Evolutionary conservation across 164 flowering plant species (phyloP).

Genomic region (Piper longum): DNA sequence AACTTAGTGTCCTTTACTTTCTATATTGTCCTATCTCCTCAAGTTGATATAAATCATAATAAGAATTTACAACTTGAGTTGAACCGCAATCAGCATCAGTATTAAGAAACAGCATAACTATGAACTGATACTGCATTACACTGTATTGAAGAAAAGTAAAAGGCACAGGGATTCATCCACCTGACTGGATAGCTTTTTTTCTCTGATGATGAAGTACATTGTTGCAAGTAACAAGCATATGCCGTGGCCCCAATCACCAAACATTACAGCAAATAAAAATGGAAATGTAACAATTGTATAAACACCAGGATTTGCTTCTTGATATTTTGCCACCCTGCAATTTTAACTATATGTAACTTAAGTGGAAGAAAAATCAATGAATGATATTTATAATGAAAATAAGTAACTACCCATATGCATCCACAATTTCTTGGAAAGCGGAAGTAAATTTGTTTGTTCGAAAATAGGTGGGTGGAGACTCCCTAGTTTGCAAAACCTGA

Average conservation of each 20-base stretch:
- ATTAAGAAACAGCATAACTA: too few relatives aligned
- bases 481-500: slow-evolving; percentile 60
- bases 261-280: slow-evolving; percentile 95
- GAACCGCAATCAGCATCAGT: too few relatives aligned
- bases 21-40: too few relatives aligned
- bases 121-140: neutral
- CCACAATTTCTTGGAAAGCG: slow-evolving; percentile 86
- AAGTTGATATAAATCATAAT: too few relatives aligned
- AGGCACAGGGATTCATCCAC: slow-evolving; percentile 15
- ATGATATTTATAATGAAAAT: neutral
- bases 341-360: neutral
- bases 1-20: too few relatives aligned
- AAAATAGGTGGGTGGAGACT: slow-evolving; percentile 79
- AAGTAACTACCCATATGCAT: slow-evolving; percentile 82
- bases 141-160: neutral
- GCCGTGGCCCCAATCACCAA: slow-evolving; percentile 99
- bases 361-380: neutral
- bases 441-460: slow-evolving; percentile 69
- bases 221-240: slow-evolving; percentile 78
- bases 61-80: too few relatives aligned
- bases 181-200: slow-evolving; percentile 70
- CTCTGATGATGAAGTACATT: slow-evolving; percentile 43
- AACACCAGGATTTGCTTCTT: slow-evolving; percentile 89
- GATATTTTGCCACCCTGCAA: slow-evolving; percentile 88
- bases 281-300: slow-evolving; percentile 84